These are phyloP conservation scores for Candida qinlingensis DNA, from an alignment of 805 yeast genomes.

Conservation along the genomic window DNA sequence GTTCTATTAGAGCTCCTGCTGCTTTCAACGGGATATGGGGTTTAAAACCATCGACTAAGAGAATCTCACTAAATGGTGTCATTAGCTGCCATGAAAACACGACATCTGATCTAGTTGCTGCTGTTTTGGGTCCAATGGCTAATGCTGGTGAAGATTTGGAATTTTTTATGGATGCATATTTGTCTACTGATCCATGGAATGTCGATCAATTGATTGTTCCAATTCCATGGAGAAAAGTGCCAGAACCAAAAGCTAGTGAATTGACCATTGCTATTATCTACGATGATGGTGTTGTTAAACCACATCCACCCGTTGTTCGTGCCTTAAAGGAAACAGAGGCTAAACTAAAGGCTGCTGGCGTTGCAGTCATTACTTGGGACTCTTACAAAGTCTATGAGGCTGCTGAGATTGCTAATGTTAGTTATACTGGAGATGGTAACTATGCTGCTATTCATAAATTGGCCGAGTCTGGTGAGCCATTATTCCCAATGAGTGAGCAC, in stretches of 20 bases:
- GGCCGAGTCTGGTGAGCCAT: slow-evolving; percentile 63
- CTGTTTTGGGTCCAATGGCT: slow-evolving; percentile 67
- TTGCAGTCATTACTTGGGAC: slow-evolving; percentile 47
- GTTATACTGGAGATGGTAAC: slow-evolving; percentile 70
- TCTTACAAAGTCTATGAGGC: slow-evolving; percentile 57
- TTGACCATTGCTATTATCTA: slow-evolving; percentile 58
- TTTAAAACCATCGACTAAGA: slow-evolving; percentile 55
- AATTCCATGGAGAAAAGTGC: slow-evolving; percentile 36
- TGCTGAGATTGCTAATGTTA: slow-evolving; percentile 46
- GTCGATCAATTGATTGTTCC: slow-evolving; percentile 32
- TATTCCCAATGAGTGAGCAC: slow-evolving; percentile 58
- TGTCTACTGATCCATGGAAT: slow-evolving; percentile 50
- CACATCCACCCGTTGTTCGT: slow-evolving; percentile 60
- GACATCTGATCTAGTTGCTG: slow-evolving; percentile 49
- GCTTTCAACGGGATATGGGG: slow-evolving; percentile 60
- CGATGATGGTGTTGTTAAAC: slow-evolving; percentile 62
- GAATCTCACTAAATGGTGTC: slow-evolving; percentile 35
- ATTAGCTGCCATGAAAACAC: slow-evolving; percentile 13
- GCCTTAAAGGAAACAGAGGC: slow-evolving; percentile 48
- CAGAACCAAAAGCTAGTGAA: slow-evolving; percentile 31
- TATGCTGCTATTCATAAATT: slow-evolving; percentile 46
- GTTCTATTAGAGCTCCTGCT: slow-evolving; percentile 63
- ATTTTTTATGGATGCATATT: slow-evolving; percentile 54
- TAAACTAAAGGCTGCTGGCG: slow-evolving; percentile 55
- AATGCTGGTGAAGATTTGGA: slow-evolving; percentile 63